Evolutionary conservation across 2,329 filamentous ascomycete species (phyloP), one percentile per base, ranked within the genome.

Genomic region (Zasmidium cellare): DNA sequence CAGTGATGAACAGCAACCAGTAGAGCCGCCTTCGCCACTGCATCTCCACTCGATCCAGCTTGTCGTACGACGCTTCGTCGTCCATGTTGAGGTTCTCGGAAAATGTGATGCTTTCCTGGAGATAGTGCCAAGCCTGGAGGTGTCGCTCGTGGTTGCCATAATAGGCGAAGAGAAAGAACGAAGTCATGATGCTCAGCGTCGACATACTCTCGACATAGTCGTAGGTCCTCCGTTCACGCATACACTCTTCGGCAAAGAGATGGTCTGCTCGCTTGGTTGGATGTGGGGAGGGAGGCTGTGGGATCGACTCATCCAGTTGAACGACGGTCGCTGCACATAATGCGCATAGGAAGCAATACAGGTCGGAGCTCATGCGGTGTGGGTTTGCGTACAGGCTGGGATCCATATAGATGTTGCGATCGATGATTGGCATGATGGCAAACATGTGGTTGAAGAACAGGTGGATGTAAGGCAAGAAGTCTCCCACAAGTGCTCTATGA

Each of bases 371-470:
- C 55, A 71, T 57, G 38, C 28, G n/a, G 50, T 48, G 45, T 46
- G 59, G 22, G 56, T 51, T 60, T 5, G 61, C 46, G 61, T 72
- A 72, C 5, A 72, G 41, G 9, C 44, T 51, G 1, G 68, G 67
- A 45, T 71, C 64, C 44, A 72, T 57, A 55, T 68, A 74, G 18
- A 69, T 52, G 14, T 61, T 64, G 3, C 62, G 62, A 31, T 72
- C 70, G n/a, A 74, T 62, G 9, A 74, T 62, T 12, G 71, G 71
- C 71, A 74, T 74, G 50, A 73, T 73, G 0, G 66, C 63, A 44
- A 70, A 74, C 66, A 74, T 72, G 60, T 74, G 70, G 9, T 62
- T 58, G 56, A 72, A 73, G 66, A 74, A 74, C 0, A 74, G 65
- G 24, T 67, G 63, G 6, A 72, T 62, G 47, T 71, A 74, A 3